Evolutionary conservation across 2,329 filamentous ascomycete genomes (phyloP), one percentile per base, ranked within the genome.

Genomic region (Sclerotinia nivalis): DNA sequence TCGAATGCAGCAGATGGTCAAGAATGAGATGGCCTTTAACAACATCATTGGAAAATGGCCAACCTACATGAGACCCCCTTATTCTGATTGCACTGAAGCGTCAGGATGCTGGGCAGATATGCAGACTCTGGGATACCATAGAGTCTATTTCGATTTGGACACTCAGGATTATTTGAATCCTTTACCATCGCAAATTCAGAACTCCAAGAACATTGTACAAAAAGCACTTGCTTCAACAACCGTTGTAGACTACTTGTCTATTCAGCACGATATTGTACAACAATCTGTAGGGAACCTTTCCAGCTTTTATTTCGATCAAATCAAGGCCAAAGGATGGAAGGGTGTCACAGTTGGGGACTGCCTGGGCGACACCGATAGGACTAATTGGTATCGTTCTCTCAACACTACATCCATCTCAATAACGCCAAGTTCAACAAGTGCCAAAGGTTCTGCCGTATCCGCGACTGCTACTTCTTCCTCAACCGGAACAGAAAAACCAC

Each of bases 21-120:
- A 84, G 77, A 83, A 84, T 74, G 84, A 86, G 76, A 84, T 84
- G 80, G 84, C 84, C 52, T 76, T 87, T 40, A 81, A 82, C 73
- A 86, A 86, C 77, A 83, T 86, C 66, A 77, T 87, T 25, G 84
- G 84, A 59, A 82, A 81, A 73, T 82, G 84, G 73, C 84, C 85
- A 6, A 86, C 84, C 25, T 86, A 86, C 76, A 84, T 85, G 82
- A 75, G 77, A 58, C 81, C 81, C 4, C 81, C 81, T 7, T 82
- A 80, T 69, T 75, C 74, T 9, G 71, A 74, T 47, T 74, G 73
- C 74, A 80, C 78, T 25, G 74, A 76, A 50, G 77, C 74, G 49
- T 78, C 75, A 10, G 78, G 76, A 4, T 84, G 82, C 74, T 77
- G 80, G 75, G 70, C 68, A 34, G 73, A 75, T 67, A 60, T 75